phyloP scores from a whole-genome alignment of 2,329 filamentous ascomycete species.

The Ophiostoma australiae region DNA sequence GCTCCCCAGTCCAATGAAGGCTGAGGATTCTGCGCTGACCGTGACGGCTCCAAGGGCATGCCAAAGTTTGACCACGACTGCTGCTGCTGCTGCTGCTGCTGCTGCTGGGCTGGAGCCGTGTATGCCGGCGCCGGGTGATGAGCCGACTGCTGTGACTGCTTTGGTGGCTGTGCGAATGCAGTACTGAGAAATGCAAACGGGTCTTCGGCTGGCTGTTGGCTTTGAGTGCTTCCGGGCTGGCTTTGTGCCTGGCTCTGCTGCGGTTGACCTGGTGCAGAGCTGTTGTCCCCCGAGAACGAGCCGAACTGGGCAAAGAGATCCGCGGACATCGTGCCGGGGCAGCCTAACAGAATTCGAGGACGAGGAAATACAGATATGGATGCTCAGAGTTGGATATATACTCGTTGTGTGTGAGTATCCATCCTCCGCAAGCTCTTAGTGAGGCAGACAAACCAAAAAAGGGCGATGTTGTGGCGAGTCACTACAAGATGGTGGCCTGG shows the following conservation, averaged over 20 bases:
- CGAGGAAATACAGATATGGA: background rate
- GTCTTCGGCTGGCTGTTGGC: constrained; percentile 27
- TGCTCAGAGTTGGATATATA: background rate
- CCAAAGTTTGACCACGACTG: constrained; percentile 13
- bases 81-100: constrained; percentile 25
- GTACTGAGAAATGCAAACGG: constrained; percentile 35
- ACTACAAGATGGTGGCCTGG: constrained; percentile 3
- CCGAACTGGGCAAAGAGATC: constrained; percentile 62
- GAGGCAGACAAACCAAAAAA: too few relatives aligned
- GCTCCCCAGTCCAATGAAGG: constrained; percentile 18
- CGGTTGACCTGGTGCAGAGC: constrained; percentile 29
- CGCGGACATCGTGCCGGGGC: constrained; percentile 50
- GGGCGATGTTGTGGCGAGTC: background rate
- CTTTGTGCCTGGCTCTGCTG: constrained; percentile 26
- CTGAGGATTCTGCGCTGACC: background rate
- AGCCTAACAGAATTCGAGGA: background rate
- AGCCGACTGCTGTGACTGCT: background rate
- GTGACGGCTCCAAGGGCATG: constrained; percentile 1
- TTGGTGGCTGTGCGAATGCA: constrained; percentile 26
- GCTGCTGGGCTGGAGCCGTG: constrained; percentile 22
- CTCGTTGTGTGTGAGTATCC: background rate
- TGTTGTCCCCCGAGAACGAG: constrained; percentile 40
- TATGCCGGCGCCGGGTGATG: constrained; percentile 18
- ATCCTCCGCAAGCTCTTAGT: background rate
- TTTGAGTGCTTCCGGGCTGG: constrained; percentile 18